Base-by-base conservation (phyloP, 768 basidiomycete genomes). In the Kwoniella bestiolae region DNA sequence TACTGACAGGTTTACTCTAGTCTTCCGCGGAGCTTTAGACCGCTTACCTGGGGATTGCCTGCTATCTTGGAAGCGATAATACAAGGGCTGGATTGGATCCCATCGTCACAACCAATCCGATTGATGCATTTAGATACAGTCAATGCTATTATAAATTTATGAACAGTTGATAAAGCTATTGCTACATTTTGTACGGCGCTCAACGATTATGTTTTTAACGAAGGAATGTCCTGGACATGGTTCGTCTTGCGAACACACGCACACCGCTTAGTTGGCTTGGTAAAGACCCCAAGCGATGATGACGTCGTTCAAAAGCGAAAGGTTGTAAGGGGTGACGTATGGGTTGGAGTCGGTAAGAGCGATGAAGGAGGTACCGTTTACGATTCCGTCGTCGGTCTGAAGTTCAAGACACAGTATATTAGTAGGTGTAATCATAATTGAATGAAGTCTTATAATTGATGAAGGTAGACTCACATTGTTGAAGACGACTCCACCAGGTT, bases 311-410 rank as follows among this genome's bases (percentile, higher is more conserved):
- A 88, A 68, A 68, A 83, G 70, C 2, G 84, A 83, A 49, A 78
- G 67, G 78, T 88, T 88, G 80, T 84, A 86, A 1, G 88, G 86
- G 18, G 88, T 88, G 11, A 89, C 83, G 66, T 75, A 84, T 7
- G 83, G 74, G 69, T 87, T 82, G 18, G 73, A 68, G 72, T 86
- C 85, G 16, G 84, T 85, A 29, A 89, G 79, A 9, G 82, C 82
- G 28, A 88, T 75, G 76, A 87, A 88, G 82, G 85, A 82, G 0
- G 87, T 86, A 49, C 84, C 85, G 73, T 88, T 88, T 28, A 87
- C 75, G 51, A 85, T 79, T 3, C 83, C 80, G 52, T 79, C 72
- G 41, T 82, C 70, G 7, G 82, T 66, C 38, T 41, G 35, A 38
- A 16, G 35, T 38, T 8, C 9, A 38, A 38, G 18, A 12, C 0